These are phyloP conservation scores for Sporormia fimetaria DNA, from an alignment of 495 filamentous ascomycete genomes.

Conservation along the genomic window DNA sequence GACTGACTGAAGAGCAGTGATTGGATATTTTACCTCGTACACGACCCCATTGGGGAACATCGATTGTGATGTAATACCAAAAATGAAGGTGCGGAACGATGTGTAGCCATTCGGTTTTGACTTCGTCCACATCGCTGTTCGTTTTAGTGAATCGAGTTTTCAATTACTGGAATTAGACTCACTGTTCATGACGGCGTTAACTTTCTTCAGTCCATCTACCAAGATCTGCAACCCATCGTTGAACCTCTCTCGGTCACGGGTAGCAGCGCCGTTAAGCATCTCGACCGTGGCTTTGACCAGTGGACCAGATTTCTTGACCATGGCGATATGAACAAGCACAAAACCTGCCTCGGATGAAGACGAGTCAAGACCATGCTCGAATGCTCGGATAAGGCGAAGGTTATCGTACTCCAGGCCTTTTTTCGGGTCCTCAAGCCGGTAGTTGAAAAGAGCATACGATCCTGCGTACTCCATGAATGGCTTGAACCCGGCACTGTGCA, in stretches of 20 bases:
- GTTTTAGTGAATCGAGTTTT: conserved; percentile 1
- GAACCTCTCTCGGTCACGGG: conserved; percentile 43
- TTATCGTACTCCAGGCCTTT: conserved; percentile 63
- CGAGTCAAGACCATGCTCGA: conserved; percentile 75
- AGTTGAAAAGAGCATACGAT: conserved; percentile 85
- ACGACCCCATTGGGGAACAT: conserved; percentile 89
- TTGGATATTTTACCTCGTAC: too few relatives aligned
- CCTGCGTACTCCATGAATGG: conserved; percentile 95
- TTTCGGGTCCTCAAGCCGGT: conserved; percentile 53
- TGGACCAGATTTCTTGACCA: conserved; percentile 63
- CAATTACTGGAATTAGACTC: conserved; percentile 20
- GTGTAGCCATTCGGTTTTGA: conserved; percentile 68
- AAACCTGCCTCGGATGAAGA: conserved; percentile 86
- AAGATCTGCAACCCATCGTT: conserved; percentile 53
- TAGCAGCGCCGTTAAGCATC: conserved; percentile 48
- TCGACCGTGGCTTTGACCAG: conserved; percentile 58
- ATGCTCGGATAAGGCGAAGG: conserved; percentile 74
- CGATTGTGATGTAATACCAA: conserved; percentile 74
- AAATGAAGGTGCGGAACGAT: conserved; percentile 86
- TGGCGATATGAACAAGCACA: conserved; percentile 44
- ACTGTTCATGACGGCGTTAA: conserved; percentile 74
- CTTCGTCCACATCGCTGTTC: conserved; percentile 68
- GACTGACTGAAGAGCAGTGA: too few relatives aligned
- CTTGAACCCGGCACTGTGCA: conserved; percentile 50
- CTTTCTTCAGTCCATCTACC: conserved; percentile 50